Evolutionary conservation across 495 filamentous ascomycete species (phyloP), one percentile per base, ranked within the genome.

Genomic region (Neurospora sp.): DNA sequence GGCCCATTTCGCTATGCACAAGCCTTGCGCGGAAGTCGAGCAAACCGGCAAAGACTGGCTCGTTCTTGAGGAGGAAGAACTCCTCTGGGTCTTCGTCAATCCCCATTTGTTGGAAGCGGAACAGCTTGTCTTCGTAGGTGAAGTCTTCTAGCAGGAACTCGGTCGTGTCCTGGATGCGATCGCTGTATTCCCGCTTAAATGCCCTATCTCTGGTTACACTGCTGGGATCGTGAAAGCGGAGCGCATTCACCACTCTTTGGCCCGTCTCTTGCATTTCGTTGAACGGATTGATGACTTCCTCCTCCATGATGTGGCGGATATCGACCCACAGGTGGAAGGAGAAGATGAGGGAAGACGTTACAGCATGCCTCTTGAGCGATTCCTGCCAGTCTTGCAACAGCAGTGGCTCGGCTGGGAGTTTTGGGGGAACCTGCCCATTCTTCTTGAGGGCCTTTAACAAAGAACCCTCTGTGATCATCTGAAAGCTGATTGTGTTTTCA

Each of bases 301-400:
- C 70, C 18, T 80, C 80, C 20, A 80, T 40, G 46, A 80, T 80
- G 44, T 75, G 69, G n/a, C 79, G 80, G 69, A 80, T 76, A 42
- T 80, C 77, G 27, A 78, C 72, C 69, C 72, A 78, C 14, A 80
- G 69, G 22, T 80, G 78, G 12, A 76, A 71, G 7, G 73, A 76
- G 39, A 81, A 80, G 14, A 78, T 42, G 10, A 75, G 72, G 18
- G 72, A 68, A 9, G 74, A 73, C 31, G 69, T 66, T 41, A 75
- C 70, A 0, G 37, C 16, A 10, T 70, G 61, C 27, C 35, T 59
- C 18, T 44, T 69, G n/a, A 78, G 70, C 41, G 71, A 69, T 16
- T 72, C 48, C 61, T 78, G 71, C 6, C 77, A 70, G 40, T 76
- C 74, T 11, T 71, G 69, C 46, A 77, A 68, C 16, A 79, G 66